Evolutionary conservation across 352 stramenopile genomes (phyloP).

Genomic region (Lagenidium sp.): DNA sequence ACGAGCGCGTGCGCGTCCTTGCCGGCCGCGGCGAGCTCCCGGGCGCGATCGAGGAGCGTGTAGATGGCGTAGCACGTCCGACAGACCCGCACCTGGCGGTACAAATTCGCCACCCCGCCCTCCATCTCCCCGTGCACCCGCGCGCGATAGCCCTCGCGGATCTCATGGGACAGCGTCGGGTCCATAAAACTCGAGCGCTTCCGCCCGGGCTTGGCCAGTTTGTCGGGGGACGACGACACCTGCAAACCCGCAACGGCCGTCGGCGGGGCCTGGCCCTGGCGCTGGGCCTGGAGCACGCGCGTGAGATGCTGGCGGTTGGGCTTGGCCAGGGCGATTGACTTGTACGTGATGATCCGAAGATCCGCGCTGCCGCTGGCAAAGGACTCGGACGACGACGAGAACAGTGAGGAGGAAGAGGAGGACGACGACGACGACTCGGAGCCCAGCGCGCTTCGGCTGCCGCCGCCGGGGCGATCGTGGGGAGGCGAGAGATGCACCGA

Average conservation of each 20-base stretch:
- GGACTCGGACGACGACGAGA: background rate
- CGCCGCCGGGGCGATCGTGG: slow-evolving; percentile 8
- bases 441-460: background rate
- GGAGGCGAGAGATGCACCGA: slow-evolving; percentile 25
- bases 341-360: slow-evolving; percentile 58
- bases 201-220: too few relatives aligned
- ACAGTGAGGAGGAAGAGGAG: background rate
- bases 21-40: slow-evolving; percentile 12
- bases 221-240: background rate
- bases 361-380: slow-evolving; percentile 8
- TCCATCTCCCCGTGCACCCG: slow-evolving; percentile 49
- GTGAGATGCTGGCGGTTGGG: slow-evolving; percentile 39
- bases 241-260: background rate
- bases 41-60: slow-evolving; percentile 64
- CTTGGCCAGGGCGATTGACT: slow-evolving; percentile 68
- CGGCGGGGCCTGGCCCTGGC: background rate
- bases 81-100: slow-evolving; percentile 82
- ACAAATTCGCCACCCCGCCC: slow-evolving; percentile 57
- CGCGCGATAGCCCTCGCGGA: slow-evolving; percentile 36
- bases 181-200: slow-evolving; percentile 24
- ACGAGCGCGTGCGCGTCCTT: slow-evolving; percentile 1
- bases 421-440: background rate
- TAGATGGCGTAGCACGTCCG: slow-evolving; percentile 83
- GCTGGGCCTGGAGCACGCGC: slow-evolving; percentile 4
- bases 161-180: slow-evolving; percentile 37